Conservation (phyloP, 2,329 filamentous ascomycete species). For the Cladophialophora immunda region DNA sequence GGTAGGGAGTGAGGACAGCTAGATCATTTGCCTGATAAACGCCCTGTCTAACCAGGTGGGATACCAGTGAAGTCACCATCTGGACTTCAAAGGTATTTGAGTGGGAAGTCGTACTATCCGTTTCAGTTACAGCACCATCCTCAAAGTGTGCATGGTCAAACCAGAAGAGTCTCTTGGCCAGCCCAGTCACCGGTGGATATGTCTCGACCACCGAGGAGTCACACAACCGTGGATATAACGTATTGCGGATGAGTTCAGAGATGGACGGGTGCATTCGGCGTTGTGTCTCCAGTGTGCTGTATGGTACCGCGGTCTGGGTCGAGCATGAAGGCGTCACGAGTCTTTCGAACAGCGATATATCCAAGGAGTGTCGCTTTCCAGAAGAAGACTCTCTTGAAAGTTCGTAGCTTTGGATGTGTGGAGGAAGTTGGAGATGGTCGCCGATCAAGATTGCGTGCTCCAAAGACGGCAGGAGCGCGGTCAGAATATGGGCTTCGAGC, state of each 20-base stretch:
- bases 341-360: conserved; percentile 63
- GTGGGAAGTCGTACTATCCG: conserved; percentile 49
- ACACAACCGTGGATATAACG: conserved; percentile 65
- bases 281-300: conserved; percentile 63
- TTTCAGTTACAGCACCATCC: conserved; percentile 40
- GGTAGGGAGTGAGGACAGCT: conserved; percentile 72
- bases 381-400: conserved; percentile 46
- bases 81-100: conserved; percentile 66
- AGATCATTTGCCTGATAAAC: conserved; percentile 68
- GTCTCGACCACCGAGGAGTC: conserved; percentile 55
- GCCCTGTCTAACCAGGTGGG: conserved; percentile 72
- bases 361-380: conserved; percentile 55
- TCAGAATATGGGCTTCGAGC: conserved; percentile 52
- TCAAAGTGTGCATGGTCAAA: conserved; percentile 59
- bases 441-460: conserved; percentile 56
- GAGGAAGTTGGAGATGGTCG: conserved; percentile 55
- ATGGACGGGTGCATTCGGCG: conserved; percentile 73
- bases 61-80: conserved; percentile 70
- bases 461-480: conserved; percentile 51
- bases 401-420: conserved; percentile 51
- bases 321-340: conserved; percentile 48
- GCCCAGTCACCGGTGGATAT: conserved; percentile 57
- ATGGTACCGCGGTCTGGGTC: conserved; percentile 45
- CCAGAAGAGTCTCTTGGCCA: conserved; percentile 62
- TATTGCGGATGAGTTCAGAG: conserved; percentile 64